Percentiles rank a stretch among this genome's conserved stretches.
phyloP scores from a whole-genome alignment of 1,139 yeast genomes.

The Arxiozyma slooffiae region DNA sequence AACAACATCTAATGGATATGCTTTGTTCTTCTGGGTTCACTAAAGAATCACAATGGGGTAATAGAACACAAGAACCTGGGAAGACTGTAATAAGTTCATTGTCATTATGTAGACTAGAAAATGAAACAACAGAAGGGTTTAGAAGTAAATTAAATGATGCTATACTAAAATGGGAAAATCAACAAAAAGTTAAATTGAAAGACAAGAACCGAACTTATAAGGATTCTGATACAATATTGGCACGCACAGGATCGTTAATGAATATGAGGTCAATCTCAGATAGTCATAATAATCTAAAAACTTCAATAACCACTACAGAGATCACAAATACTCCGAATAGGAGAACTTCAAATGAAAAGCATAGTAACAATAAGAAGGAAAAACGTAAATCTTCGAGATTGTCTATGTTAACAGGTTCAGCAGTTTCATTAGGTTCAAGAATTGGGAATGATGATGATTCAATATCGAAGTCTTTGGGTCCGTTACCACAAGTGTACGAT shows the following conservation, averaged over 20 bases:
- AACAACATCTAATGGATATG: conserved; percentile 91
- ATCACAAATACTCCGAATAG: too few relatives aligned
- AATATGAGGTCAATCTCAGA: conserved; percentile 1
- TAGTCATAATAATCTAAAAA: neutral
- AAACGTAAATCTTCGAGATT: conserved; percentile 39
- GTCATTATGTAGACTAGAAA: conserved; percentile 61
- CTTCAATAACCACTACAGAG: too few relatives aligned
- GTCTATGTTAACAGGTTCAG: conserved; percentile 36
- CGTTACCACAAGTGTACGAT: conserved; percentile 27
- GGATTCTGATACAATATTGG: conserved; percentile 2
- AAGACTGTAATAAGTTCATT: conserved; percentile 80
- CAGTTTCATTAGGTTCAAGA: conserved; percentile 36
- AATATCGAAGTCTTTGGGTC: conserved; percentile 24
- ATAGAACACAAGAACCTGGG: conserved; percentile 72
- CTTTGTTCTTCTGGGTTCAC: conserved; percentile 81
- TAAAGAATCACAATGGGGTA: conserved; percentile 71
- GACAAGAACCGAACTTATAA: neutral
- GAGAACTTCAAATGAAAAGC: too few relatives aligned
- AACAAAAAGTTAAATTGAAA: neutral
- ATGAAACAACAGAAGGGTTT: conserved; percentile 29
- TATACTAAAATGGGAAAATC: conserved; percentile 19
- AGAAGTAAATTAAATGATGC: conserved; percentile 22
- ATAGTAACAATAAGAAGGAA: conserved; percentile 9
- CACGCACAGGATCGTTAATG: conserved; percentile 6
- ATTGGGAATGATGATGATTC: conserved; percentile 14